These are phyloP conservation scores for Xenoacremonium recifei DNA, from an alignment of 2,329 filamentous ascomycete genomes.

Conservation along the genomic window DNA sequence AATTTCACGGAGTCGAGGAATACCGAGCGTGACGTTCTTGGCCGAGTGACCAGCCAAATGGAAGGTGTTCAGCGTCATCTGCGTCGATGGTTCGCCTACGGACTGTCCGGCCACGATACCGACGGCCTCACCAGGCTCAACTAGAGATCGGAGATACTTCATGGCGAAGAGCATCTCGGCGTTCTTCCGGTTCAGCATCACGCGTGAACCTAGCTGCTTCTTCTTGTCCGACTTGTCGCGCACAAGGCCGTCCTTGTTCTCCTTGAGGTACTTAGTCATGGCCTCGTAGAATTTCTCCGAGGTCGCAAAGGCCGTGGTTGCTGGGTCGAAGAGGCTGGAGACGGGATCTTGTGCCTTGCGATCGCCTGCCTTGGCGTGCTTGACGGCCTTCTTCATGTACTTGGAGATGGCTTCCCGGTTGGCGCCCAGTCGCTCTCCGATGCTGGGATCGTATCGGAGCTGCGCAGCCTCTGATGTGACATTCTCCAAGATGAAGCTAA, in stretches of 20 bases:
- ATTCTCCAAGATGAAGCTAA: slow-evolving; percentile 87
- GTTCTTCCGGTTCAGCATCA: slow-evolving; percentile 62
- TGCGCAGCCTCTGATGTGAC: slow-evolving; percentile 76
- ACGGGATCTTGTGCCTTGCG: slow-evolving; percentile 71
- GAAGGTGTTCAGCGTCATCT: slow-evolving; percentile 99
- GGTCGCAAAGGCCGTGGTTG: slow-evolving; percentile 77
- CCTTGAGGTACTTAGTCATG: slow-evolving; percentile 74
- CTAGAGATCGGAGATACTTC: slow-evolving; percentile 88
- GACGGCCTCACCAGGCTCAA: slow-evolving; percentile 94
- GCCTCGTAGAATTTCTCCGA: slow-evolving; percentile 81
- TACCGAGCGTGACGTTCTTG: slow-evolving; percentile 98
- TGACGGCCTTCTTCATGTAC: slow-evolving; percentile 79
- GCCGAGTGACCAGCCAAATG: slow-evolving; percentile 97
- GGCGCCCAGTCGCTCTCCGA: slow-evolving; percentile 44
- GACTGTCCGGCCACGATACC: slow-evolving; percentile 97
- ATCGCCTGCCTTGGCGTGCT: slow-evolving; percentile 60
- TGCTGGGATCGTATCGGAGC: slow-evolving; percentile 62
- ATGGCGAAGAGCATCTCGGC: slow-evolving; percentile 84
- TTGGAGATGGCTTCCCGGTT: slow-evolving; percentile 64
- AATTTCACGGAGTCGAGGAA: slow-evolving; percentile 94
- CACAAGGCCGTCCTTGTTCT: slow-evolving; percentile 65
- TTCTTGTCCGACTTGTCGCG: slow-evolving; percentile 40
- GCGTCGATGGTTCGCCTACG: slow-evolving; percentile 93
- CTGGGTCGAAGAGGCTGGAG: slow-evolving; percentile 69
- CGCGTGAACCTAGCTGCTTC: slow-evolving; percentile 27